Evolutionary conservation across 345 rosid genomes (phyloP).

Genomic region (Tarenaya hassleriana): DNA sequence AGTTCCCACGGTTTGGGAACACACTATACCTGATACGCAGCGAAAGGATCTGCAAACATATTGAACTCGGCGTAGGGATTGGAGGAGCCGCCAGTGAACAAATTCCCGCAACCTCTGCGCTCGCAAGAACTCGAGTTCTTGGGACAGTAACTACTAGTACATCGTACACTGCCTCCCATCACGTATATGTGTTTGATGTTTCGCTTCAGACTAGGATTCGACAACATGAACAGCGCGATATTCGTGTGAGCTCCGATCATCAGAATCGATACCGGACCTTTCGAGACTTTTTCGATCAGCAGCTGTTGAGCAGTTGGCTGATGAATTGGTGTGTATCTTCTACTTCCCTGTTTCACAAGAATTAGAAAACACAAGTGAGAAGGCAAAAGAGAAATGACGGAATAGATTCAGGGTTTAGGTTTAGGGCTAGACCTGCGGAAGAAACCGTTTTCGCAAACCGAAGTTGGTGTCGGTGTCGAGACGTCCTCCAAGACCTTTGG

Average conservation of each 20-base stretch:
- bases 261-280: slow-evolving; percentile 45
- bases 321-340: slow-evolving; percentile 54
- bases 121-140: too few species aligned
- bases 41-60: slow-evolving; percentile 62
- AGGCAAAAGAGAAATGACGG: background rate
- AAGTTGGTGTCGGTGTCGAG: slow-evolving; percentile 57
- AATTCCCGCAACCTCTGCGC: slow-evolving; percentile 49
- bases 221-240: slow-evolving; percentile 50
- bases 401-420: background rate
- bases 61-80: slow-evolving; percentile 77
- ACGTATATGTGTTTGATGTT: slow-evolving; percentile 57
- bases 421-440: slow-evolving; percentile 59
- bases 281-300: slow-evolving; percentile 47
- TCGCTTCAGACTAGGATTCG: slow-evolving; percentile 47
- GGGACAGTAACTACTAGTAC: slow-evolving; percentile 26
- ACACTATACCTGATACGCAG: slow-evolving; percentile 50
- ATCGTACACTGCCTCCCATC: slow-evolving; percentile 54
- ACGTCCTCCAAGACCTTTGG: slow-evolving; percentile 63
- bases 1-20: too few species aligned
- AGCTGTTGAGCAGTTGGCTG: slow-evolving; percentile 65
- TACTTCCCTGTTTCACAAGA: slow-evolving; percentile 43
- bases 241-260: slow-evolving; percentile 58
- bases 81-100: slow-evolving; percentile 42
- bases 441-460: slow-evolving; percentile 70
- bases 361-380: background rate